Base-by-base conservation (phyloP, 2,329 filamentous ascomycete species). In the Aspergillus sp. region DNA sequence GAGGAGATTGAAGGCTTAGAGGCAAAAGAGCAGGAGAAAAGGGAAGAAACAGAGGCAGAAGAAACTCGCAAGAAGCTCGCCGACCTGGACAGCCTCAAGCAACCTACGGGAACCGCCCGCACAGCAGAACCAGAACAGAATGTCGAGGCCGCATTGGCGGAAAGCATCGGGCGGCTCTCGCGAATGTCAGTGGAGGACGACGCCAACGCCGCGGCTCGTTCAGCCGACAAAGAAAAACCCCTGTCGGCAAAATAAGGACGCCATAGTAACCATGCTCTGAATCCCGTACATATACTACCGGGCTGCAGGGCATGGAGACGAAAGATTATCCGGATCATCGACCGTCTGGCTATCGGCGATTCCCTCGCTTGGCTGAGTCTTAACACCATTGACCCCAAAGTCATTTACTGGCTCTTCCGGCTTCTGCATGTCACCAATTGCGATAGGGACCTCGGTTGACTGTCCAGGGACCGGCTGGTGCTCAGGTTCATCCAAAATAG, bases 1-100 rank as follows among this genome's bases (percentile, higher is more conserved):
- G 82, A 89, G 39, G 89, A 95, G 63, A 70, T 96, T 29, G 81
- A 82, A 44, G 78, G 71, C 3, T 65, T 98, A 63, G 78, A 88
- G 60, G 65, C 66, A 49, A 71, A 73, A 51, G 69, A 75, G 36
- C 54, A 49, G 38, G 54, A 68, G 48, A 66, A 63, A 30, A 55
- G 49, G 33, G 64, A 68, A 41, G 58, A 67, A 43, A 59, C 70
- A 38, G 65, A 69, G 25, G 71, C 71, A 34, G 54, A 60, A 32
- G 64, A 67, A 45, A 69, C 66, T 29, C 56, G 61, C 40, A 57
- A 51, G 37, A 63, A 57, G 40, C 57, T 82, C 19, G 70, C 72
- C 26, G 66, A 70, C 37, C 44, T 59, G 17, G 59, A 64, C 31
- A 55, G 55, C 19, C 51, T 61, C 34, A 60, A 64, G 22, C 53